Percentiles rank a stretch among this genome's conserved stretches.
phyloP scores from a whole-genome alignment of 2,329 filamentous ascomycete genomes.

The Botrytis paeoniae region DNA sequence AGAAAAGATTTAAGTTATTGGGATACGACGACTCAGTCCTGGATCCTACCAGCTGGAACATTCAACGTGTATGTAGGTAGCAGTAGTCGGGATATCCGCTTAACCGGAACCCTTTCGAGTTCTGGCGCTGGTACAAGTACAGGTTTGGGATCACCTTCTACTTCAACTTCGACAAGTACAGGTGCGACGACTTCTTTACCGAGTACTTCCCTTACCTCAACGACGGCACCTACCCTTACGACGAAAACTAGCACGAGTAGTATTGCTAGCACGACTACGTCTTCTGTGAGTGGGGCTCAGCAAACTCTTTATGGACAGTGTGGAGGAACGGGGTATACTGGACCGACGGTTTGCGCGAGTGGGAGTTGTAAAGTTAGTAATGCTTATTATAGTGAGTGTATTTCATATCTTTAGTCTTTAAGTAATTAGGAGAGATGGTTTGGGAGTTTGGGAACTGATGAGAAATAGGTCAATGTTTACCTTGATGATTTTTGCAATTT shows the following conservation, averaged over 20 bases:
- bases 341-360: conserved; percentile 24
- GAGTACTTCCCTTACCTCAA: background rate
- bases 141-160: background rate
- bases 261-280: background rate
- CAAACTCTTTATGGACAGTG: conserved; percentile 29
- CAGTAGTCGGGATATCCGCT: conserved; percentile 33
- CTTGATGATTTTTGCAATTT: background rate
- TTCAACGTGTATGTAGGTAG: conserved; percentile 30
- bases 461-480: background rate
- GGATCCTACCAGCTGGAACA: conserved; percentile 45
- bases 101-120: conserved; percentile 22
- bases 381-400: conserved; percentile 26
- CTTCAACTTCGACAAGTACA: background rate
- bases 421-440: background rate
- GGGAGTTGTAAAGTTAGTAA: conserved; percentile 26
- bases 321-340: conserved; percentile 27
- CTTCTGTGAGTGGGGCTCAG: background rate
- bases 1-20: conserved; percentile 56
- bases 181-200: background rate
- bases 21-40: conserved; percentile 58
- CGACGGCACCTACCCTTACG: background rate
- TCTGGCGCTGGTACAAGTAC: background rate
- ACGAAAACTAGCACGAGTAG: background rate
- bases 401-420: no score
- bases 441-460: background rate